Evolutionary conservation across 768 basidiomycete species (phyloP).

Genomic region (Russula brevipes): DNA sequence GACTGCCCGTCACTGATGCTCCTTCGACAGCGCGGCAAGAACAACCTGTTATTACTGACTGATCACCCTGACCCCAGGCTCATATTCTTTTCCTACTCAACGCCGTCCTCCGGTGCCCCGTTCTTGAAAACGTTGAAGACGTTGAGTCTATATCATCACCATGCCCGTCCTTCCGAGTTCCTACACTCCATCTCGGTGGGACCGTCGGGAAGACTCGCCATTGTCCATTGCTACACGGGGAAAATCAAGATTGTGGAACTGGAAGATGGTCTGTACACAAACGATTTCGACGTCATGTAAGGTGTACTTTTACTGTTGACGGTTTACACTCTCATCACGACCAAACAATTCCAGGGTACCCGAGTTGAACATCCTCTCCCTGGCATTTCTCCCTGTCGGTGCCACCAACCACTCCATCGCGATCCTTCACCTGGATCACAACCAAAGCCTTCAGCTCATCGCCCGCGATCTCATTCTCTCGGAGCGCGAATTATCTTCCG

Average conservation of each 20-base stretch:
- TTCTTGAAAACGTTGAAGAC: conserved; percentile 40
- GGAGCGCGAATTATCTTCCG: conserved; percentile 47
- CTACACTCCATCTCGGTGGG: conserved; percentile 65
- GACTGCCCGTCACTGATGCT: conserved; percentile 1
- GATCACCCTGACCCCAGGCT: conserved; percentile 76
- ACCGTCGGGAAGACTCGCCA: conserved; percentile 52
- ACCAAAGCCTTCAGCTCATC: conserved; percentile 56
- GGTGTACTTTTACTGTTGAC: conserved; percentile 29
- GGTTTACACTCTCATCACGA: neutral
- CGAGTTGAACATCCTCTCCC: conserved; percentile 62
- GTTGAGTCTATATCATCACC: conserved; percentile 52
- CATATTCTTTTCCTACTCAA: conserved; percentile 52
- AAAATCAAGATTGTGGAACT: conserved; percentile 62
- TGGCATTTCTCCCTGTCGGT: conserved; percentile 53
- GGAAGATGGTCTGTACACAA: conserved; percentile 47
- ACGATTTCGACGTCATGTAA: conserved; percentile 61
- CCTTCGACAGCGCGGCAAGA: conserved; percentile 24
- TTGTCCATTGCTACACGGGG: conserved; percentile 63
- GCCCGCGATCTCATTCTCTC: conserved; percentile 50
- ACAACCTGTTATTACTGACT: conserved; percentile 60
- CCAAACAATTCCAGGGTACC: conserved; percentile 42
- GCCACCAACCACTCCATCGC: conserved; percentile 50
- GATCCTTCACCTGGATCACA: conserved; percentile 63
- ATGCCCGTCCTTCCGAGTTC: conserved; percentile 62
- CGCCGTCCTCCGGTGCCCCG: conserved; percentile 32